Conservation (phyloP, 345 rosid genomes). For the Corymbia maculata region DNA sequence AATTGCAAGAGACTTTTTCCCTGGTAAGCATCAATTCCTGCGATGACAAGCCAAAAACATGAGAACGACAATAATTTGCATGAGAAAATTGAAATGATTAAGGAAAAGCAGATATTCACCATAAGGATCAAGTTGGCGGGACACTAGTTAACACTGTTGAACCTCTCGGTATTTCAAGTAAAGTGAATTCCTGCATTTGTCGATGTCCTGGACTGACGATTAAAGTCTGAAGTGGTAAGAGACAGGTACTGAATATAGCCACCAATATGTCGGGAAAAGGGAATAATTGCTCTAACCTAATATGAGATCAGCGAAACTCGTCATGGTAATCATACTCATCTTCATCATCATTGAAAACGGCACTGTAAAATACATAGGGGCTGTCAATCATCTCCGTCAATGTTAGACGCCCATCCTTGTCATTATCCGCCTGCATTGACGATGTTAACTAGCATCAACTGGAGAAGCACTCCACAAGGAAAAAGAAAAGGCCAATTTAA, state of each 20-base stretch:
- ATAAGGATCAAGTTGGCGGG: background rate
- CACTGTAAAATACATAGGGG: constrained; percentile 92
- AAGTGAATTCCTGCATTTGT: background rate
- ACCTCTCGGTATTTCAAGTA: background rate
- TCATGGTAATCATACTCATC: constrained; percentile 71
- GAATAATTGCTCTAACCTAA: background rate
- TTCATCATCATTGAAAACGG: constrained; percentile 71
- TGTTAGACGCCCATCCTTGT: constrained; percentile 75
- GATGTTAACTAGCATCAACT: background rate
- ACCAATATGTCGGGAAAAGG: background rate
- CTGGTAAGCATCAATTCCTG: background rate
- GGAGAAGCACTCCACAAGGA: background rate
- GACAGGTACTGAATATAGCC: background rate
- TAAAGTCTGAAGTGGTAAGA: background rate
- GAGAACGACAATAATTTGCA: background rate
- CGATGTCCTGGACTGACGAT: background rate
- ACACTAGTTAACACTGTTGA: background rate
- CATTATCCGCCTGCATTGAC: constrained; percentile 69
- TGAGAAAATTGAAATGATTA: background rate
- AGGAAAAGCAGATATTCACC: background rate
- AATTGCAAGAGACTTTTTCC: background rate
- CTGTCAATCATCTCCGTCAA: constrained; percentile 82
- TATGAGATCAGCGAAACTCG: constrained; percentile 61
- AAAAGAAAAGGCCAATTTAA: background rate
- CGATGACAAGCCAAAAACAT: background rate